Conservation (phyloP, 2,329 filamentous ascomycete genomes). For the Dactylellina drechsleri region DNA sequence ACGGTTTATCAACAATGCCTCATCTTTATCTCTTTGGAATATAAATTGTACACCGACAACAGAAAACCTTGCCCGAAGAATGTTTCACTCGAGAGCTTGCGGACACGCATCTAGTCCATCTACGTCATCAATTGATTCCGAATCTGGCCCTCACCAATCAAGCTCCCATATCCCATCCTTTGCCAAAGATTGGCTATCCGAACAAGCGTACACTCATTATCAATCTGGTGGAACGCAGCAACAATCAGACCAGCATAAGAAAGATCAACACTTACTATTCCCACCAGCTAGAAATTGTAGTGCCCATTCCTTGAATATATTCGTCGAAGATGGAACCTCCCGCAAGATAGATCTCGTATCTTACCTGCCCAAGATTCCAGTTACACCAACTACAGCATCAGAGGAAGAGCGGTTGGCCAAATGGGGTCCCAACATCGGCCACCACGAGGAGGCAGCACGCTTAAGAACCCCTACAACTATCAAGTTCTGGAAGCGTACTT, state of each 20-base stretch:
- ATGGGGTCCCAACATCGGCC: constrained; percentile 35
- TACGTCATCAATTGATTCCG: constrained; percentile 13
- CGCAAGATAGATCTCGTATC: constrained; percentile 32
- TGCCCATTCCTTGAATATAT: constrained; percentile 10
- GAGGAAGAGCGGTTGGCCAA: constrained; percentile 40
- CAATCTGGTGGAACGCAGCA: too few species aligned
- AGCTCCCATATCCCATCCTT: neutral
- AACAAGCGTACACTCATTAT: too few species aligned
- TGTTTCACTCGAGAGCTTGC: constrained; percentile 18
- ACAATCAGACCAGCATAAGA: neutral
- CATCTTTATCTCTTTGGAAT: constrained; percentile 24
- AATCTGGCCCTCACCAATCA: constrained; percentile 7
- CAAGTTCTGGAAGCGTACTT: constrained; percentile 32
- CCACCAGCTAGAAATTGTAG: constrained; percentile 1
- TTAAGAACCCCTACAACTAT: constrained; percentile 35
- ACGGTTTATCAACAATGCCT: neutral
- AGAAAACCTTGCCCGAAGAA: constrained; percentile 44
- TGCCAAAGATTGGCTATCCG: constrained; percentile 1
- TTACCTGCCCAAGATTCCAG: constrained; percentile 43
- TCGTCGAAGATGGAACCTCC: constrained; percentile 18
- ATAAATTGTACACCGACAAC: constrained; percentile 47
- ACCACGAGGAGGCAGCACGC: constrained; percentile 13
- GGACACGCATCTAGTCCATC: constrained; percentile 8
- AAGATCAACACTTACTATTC: neutral
- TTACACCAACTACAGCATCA: constrained; percentile 17